Evolutionary conservation across 1,284 basidiomycete species (phyloP).

Genomic region (Mycena sp.): DNA sequence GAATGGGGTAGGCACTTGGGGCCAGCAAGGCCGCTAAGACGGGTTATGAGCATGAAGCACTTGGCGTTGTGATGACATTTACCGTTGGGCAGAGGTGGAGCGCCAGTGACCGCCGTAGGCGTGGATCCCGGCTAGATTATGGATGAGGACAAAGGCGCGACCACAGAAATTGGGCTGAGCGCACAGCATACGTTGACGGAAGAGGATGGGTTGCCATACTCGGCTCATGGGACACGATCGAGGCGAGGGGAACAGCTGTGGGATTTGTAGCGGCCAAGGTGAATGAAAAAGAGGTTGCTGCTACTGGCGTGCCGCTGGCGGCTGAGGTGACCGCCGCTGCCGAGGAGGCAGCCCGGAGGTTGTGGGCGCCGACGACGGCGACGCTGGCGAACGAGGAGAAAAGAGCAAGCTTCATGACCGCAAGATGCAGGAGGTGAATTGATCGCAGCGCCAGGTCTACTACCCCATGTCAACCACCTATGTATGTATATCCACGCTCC

Average conservation of each 20-base stretch:
- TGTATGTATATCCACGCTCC: neutral
- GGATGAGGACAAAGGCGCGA: neutral
- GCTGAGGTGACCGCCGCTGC: slow-evolving; percentile 33
- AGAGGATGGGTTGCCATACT: slow-evolving; percentile 52
- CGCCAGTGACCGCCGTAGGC: slow-evolving; percentile 55
- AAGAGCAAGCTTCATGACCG: slow-evolving; percentile 46
- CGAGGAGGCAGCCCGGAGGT: slow-evolving; percentile 34
- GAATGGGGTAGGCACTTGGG: slow-evolving; percentile 70
- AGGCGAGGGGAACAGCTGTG: slow-evolving; percentile 57
- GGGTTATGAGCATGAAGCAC: too few relatives aligned
- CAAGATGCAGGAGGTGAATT: slow-evolving; percentile 24
- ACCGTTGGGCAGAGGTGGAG: slow-evolving; percentile 63
- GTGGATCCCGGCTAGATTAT: slow-evolving; percentile 48
- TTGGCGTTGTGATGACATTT: too few relatives aligned
- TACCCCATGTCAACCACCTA: neutral
- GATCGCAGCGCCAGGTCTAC: neutral
- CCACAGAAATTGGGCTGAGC: neutral
- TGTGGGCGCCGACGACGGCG: slow-evolving; percentile 34
- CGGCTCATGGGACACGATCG: slow-evolving; percentile 52
- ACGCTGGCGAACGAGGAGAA: slow-evolving; percentile 45
- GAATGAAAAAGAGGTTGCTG: slow-evolving; percentile 45
- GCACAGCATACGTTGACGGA: slow-evolving; percentile 35
- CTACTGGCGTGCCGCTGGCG: slow-evolving; percentile 19
- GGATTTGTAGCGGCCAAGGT: slow-evolving; percentile 65
- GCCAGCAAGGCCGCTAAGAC: slow-evolving; percentile 49